Conservation (phyloP, 116 monocot genomes). For the Posidonia oceanica region DNA sequence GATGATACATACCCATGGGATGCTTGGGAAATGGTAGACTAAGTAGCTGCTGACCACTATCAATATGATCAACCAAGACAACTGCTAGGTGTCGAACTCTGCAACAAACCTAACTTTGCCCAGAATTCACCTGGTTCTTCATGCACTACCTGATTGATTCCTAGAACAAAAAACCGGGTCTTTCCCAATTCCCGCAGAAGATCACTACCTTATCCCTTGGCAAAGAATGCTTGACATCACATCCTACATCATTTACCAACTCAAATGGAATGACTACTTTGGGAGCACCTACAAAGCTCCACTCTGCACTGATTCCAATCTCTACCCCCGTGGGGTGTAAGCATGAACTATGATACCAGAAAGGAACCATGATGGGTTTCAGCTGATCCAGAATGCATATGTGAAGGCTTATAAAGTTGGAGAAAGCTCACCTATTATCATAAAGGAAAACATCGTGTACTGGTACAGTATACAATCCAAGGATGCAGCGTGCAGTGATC, state of each 20-base stretch:
- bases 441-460: slow-evolving; percentile 8
- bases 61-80: slow-evolving; percentile 13
- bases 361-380: slow-evolving; percentile 13
- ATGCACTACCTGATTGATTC: slow-evolving; percentile 7
- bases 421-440: background rate
- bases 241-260: slow-evolving; percentile 9
- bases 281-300: slow-evolving; percentile 17
- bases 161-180: slow-evolving; percentile 8
- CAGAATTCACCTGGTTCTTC: slow-evolving; percentile 16
- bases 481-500: slow-evolving; percentile 11
- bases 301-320: background rate
- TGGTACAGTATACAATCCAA: slow-evolving; percentile 16
- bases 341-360: background rate
- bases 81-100: background rate
- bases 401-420: slow-evolving; percentile 14
- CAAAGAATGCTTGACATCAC: slow-evolving; percentile 5
- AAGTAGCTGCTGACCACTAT: background rate
- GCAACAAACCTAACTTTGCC: slow-evolving; percentile 12
- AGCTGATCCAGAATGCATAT: slow-evolving; percentile 13
- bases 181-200: slow-evolving; percentile 3
- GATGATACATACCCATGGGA: slow-evolving; percentile 17
- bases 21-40: slow-evolving; percentile 13
- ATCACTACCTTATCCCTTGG: slow-evolving; percentile 12
- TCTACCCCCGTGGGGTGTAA: background rate
- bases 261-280: slow-evolving; percentile 17